These are phyloP conservation scores for Babesia ovis DNA, from an alignment of 169 alveolate genomes.

Conservation along the genomic window DNA sequence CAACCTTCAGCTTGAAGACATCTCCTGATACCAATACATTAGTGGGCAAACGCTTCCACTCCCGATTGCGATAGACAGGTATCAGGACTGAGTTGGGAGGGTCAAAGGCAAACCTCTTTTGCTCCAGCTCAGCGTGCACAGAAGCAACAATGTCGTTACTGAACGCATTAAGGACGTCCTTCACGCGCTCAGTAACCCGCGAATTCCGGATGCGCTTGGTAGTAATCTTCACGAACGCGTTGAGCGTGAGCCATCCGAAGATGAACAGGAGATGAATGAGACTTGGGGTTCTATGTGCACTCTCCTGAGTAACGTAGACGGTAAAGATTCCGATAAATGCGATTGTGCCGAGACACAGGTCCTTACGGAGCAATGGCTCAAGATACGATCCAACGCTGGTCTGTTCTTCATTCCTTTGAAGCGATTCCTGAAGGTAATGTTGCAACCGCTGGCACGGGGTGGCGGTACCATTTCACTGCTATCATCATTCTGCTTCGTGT, in stretches of 20 bases:
- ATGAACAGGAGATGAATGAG: conserved; percentile 38
- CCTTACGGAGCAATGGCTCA: conserved; percentile 26
- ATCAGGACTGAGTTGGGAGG: conserved; percentile 62
- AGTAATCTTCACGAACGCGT: conserved; percentile 45
- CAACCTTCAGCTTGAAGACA: conserved; percentile 54
- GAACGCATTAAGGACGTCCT: conserved; percentile 37
- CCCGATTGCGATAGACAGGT: conserved; percentile 56
- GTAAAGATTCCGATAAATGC: conserved; percentile 1
- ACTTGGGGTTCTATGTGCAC: not conserved
- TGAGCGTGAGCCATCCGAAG: conserved; percentile 43
- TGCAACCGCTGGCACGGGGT: not conserved
- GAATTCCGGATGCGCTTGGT: conserved; percentile 30
- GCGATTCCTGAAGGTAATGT: conserved; percentile 34
- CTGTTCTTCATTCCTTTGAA: conserved; percentile 9
- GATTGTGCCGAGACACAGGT: conserved; percentile 41
- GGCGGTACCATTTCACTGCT: not conserved
- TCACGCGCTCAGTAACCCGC: conserved; percentile 44
- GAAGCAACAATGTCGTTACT: conserved; percentile 1
- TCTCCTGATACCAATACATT: conserved; percentile 62
- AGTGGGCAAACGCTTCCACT: conserved; percentile 63
- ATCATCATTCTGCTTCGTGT: not conserved
- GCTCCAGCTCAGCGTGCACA: conserved; percentile 49
- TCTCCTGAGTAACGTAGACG: not conserved
- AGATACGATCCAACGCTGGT: conserved; percentile 2
- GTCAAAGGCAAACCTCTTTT: conserved; percentile 44